Base-by-base conservation (phyloP, 495 filamentous ascomycete genomes). In the Aspergillus olivimuriae region DNA sequence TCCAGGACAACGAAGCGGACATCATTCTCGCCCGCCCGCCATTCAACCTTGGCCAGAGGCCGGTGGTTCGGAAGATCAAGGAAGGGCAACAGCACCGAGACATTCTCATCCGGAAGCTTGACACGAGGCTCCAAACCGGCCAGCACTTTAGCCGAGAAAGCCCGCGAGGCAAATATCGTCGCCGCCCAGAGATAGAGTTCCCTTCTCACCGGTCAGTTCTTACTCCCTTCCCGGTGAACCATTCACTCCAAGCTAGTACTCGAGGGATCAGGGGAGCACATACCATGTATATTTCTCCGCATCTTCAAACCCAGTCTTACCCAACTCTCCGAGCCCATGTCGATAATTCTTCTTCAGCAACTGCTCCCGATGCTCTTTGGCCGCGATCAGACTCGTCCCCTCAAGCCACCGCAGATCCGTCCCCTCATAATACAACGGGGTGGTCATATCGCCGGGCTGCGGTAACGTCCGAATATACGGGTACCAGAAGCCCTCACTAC, bases 131-230 rank as follows among this genome's bases (percentile, higher is more conserved):
- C 48, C 3, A 60, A 57, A 12, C 66, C 62, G 16, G 73, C 68
- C 7, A 72, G 42, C 32, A 75, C 62, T 48, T 68, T 69, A 2
- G 61, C 56, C 15, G 75, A 77, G 37, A 73, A 72, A 4, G 67
- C 68, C 8, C 82, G 70, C 1, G 82, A 83, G 4, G 71, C 69
- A 44, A 82, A 74, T 9, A 84, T 75, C 0, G 79, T 78, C 5
- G 77, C 73, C 15, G 82, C 77, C 81, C 82, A 84, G 4, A 77
- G 56, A 53, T 78, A 83, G 21, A 83, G 55, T 18, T 78, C 71
- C 81, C 80, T 83, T 51, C 36, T 61, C 40, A 51, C 31, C 17
- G 51, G 42, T 16, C 15, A 30, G n/a, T n/a, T n/a, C n/a, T n/a
- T n/a, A n/a, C n/a, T n/a, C n/a, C n/a, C n/a, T n/a, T n/a, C n/a